Conservation (phyloP, 192 early-diverging fungal species). For the Coemansia umbellata region DNA sequence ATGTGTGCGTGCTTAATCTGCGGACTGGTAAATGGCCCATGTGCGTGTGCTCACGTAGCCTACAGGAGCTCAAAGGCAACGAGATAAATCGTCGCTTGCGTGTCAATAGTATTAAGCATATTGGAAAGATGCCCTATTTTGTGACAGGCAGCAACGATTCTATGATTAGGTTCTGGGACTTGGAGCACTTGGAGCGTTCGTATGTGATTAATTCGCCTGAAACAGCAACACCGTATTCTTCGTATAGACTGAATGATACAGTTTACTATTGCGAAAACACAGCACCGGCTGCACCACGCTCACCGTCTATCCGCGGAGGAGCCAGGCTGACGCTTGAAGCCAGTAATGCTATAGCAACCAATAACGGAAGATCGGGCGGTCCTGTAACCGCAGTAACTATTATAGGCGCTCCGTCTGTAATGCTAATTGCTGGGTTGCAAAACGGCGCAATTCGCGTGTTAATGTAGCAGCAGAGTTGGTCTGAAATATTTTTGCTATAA, state of each 20-base stretch:
- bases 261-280: slow-evolving; percentile 48
- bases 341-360: slow-evolving; percentile 12
- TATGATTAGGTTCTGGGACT: slow-evolving; percentile 85
- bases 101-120: slow-evolving; percentile 59
- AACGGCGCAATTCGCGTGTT: slow-evolving; percentile 33
- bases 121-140: slow-evolving; percentile 58
- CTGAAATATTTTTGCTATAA: neutral
- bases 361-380: slow-evolving; percentile 20
- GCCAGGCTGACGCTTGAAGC: slow-evolving; percentile 10
- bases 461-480: neutral
- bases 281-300: slow-evolving; percentile 8
- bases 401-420: slow-evolving; percentile 15
- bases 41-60: slow-evolving; percentile 52
- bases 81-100: slow-evolving; percentile 55
- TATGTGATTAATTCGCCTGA: slow-evolving; percentile 62
- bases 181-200: slow-evolving; percentile 62
- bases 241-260: slow-evolving; percentile 37
- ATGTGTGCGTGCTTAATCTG: slow-evolving; percentile 34
- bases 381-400: slow-evolving; percentile 32
- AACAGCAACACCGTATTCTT: slow-evolving; percentile 27
- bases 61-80: slow-evolving; percentile 56
- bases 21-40: slow-evolving; percentile 39
- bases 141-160: slow-evolving; percentile 79
- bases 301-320: slow-evolving; percentile 7
- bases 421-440: slow-evolving; percentile 36